Conservation (phyloP, 2,329 filamentous ascomycete genomes). For the Onygena corvina region DNA sequence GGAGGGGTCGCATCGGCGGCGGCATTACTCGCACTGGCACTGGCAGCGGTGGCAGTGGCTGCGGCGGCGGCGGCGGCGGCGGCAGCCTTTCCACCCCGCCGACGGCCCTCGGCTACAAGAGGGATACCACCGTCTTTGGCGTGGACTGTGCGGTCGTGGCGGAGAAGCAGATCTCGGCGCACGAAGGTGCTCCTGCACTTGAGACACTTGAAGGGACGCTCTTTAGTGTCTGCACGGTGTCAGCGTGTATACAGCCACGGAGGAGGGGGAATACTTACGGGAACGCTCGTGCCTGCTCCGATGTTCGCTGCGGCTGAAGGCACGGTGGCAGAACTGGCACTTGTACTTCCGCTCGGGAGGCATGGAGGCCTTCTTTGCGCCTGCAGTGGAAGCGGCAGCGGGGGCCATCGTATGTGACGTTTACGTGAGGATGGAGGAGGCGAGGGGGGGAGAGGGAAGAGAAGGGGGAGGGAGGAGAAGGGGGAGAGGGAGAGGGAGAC, state of each 20-base stretch:
- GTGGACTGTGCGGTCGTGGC: conserved; percentile 96
- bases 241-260: conserved; percentile 1
- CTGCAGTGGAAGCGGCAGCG: conserved; percentile 50
- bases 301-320: conserved; percentile 95
- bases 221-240: conserved; percentile 69
- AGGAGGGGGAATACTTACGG: conserved; percentile 55
- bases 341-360: conserved; percentile 98
- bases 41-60: conserved; percentile 11
- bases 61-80: conserved; percentile 36
- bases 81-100: conserved; percentile 35
- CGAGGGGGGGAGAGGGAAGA: conserved; percentile 16
- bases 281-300: conserved; percentile 93
- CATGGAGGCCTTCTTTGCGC: conserved; percentile 67
- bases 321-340: conserved; percentile 95
- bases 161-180: conserved; percentile 84
- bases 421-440: conserved; percentile 15
- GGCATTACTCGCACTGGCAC: background rate
- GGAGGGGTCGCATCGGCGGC: conserved; percentile 12
- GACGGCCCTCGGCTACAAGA: conserved; percentile 87
- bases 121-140: conserved; percentile 94
- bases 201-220: conserved; percentile 95
- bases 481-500: background rate
- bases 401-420: conserved; percentile 27
- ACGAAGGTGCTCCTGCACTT: conserved; percentile 99
- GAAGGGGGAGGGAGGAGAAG: conserved; percentile 14